Evolutionary conservation across 768 basidiomycete species (phyloP).

Genomic region (Coprinopsis strossmayeri): DNA sequence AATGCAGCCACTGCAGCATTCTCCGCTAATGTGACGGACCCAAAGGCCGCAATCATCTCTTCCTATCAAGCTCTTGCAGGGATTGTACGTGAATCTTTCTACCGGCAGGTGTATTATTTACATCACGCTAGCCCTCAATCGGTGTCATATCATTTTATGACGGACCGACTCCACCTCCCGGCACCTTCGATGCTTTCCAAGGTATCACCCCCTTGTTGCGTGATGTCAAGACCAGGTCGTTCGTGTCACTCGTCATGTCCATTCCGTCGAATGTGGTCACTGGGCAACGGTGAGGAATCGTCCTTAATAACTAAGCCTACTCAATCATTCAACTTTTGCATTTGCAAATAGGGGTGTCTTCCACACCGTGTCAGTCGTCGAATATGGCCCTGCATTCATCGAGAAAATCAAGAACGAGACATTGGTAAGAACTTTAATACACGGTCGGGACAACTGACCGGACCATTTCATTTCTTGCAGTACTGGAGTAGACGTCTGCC

Average conservation of each 20-base stretch:
- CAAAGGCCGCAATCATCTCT: slow-evolving; percentile 45
- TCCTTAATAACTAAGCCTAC: no score
- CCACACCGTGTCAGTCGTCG: slow-evolving; percentile 34
- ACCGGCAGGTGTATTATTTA: not conserved
- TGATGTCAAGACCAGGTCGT: slow-evolving; percentile 34
- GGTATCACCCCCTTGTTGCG: slow-evolving; percentile 30
- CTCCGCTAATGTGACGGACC: slow-evolving; percentile 35
- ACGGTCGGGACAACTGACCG: no score
- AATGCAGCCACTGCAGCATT: slow-evolving; percentile 34
- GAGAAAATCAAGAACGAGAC: slow-evolving; percentile 39
- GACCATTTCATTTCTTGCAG: no score
- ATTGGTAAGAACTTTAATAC: slow-evolving; percentile 17
- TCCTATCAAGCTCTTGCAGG: slow-evolving; percentile 33
- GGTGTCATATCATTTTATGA: slow-evolving; percentile 52
- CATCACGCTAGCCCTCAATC: slow-evolving; percentile 10
- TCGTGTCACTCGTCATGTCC: slow-evolving; percentile 32
- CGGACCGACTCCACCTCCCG: slow-evolving; percentile 38
- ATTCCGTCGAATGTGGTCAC: slow-evolving; percentile 29
- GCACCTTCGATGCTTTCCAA: slow-evolving; percentile 47
- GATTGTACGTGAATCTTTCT: slow-evolving; percentile 22
- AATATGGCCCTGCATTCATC: slow-evolving; percentile 30
- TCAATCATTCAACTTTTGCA: no score
- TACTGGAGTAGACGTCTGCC: slow-evolving; percentile 35
- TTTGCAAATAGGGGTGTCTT: slow-evolving; percentile 28
- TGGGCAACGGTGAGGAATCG: slow-evolving; percentile 20